Percentiles rank a stretch among this genome's conserved stretches.
Conservation (phyloP, 2,329 filamentous ascomycete genomes). For the Pseudogymnoascus sp. region DNA sequence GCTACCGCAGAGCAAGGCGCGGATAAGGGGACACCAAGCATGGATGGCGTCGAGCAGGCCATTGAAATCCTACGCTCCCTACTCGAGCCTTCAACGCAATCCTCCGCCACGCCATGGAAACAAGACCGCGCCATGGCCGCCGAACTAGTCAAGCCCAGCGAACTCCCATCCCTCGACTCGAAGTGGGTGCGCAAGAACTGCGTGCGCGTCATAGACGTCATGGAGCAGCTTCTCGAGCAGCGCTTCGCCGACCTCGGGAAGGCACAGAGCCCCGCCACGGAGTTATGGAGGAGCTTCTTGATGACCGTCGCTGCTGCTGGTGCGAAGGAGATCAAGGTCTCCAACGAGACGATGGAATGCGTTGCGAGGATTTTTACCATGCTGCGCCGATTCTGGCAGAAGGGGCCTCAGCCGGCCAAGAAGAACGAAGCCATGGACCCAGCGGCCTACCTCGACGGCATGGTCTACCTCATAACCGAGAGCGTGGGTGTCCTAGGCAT, state of each 20-base stretch:
- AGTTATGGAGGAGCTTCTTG: conserved; percentile 55
- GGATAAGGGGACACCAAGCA: neutral
- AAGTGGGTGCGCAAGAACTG: conserved; percentile 79
- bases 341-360: conserved; percentile 72
- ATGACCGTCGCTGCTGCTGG: conserved; percentile 58
- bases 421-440: conserved; percentile 38
- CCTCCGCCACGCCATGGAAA: conserved; percentile 54
- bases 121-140: conserved; percentile 60
- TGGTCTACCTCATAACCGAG: conserved; percentile 41
- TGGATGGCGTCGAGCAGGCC: conserved; percentile 34
- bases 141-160: conserved; percentile 48
- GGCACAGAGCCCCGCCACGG: conserved; percentile 43
- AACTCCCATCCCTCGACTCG: conserved; percentile 74
- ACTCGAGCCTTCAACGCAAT: conserved; percentile 40
- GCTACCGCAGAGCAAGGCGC: conserved; percentile 26
- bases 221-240: conserved; percentile 50
- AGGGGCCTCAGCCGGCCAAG: conserved; percentile 34
- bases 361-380: conserved; percentile 64
- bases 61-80: conserved; percentile 67
- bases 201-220: conserved; percentile 52
- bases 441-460: conserved; percentile 46
- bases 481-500: conserved; percentile 46
- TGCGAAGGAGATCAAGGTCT: conserved; percentile 82
- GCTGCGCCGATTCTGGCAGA: conserved; percentile 60
- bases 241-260: conserved; percentile 55